Conservation (phyloP, 371 early-diverging fungal species). For the Thermomucor indicae-seudaticae region DNA sequence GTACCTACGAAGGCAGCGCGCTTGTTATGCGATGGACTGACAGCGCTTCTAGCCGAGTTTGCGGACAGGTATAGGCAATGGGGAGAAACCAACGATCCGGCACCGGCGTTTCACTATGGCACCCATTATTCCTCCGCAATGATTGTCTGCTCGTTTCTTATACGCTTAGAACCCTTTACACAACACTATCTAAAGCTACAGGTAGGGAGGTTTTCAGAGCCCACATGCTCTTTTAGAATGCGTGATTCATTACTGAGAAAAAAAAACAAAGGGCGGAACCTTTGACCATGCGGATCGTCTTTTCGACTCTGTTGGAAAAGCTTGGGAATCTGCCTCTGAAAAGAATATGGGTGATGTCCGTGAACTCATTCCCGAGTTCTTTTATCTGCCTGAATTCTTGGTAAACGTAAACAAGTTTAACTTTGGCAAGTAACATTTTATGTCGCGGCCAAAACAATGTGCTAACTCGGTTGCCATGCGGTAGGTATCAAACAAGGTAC, state of each 20-base stretch:
- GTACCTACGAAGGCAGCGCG: slow-evolving; percentile 4
- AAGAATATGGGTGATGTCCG: slow-evolving; percentile 81
- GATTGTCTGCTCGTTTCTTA: slow-evolving; percentile 79
- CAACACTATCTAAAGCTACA: slow-evolving; percentile 74
- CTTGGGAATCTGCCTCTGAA: slow-evolving; percentile 66
- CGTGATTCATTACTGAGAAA: slow-evolving; percentile 1
- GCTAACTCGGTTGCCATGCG: not conserved
- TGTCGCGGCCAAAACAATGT: too few relatives aligned
- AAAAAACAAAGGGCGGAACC: slow-evolving; percentile 64
- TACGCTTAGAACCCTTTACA: slow-evolving; percentile 85
- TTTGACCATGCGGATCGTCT: slow-evolving; percentile 84
- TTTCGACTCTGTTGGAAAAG: slow-evolving; percentile 63
- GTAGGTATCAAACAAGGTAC: slow-evolving; percentile 64
- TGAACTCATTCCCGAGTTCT: slow-evolving; percentile 89
- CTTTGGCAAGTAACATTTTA: slow-evolving; percentile 66
- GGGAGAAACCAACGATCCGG: slow-evolving; percentile 69
- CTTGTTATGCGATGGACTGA: not conserved
- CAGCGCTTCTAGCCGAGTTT: slow-evolving; percentile 33
- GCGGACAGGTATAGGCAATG: slow-evolving; percentile 56
- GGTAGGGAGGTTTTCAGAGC: slow-evolving; percentile 25
- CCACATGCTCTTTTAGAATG: too few relatives aligned
- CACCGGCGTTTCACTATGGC: slow-evolving; percentile 84
- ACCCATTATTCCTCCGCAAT: slow-evolving; percentile 89
- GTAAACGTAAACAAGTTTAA: slow-evolving; percentile 83
- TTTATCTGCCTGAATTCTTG: slow-evolving; percentile 84